phyloP scores from a whole-genome alignment of 257 asterid species.

The Scutellaria baicalensis region DNA sequence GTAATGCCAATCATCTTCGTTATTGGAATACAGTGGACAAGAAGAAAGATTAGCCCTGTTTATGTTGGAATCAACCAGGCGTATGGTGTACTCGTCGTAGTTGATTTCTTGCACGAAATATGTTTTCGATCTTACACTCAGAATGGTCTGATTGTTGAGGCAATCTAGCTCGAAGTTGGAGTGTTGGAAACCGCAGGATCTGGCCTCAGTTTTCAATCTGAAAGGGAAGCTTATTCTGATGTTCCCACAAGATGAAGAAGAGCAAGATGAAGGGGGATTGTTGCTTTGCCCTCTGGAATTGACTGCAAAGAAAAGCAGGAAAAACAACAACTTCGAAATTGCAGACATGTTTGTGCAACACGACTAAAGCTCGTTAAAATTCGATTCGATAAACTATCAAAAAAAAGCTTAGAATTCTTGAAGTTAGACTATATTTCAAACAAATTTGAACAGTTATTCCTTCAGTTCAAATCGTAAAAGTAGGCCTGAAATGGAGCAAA shows the following conservation, averaged over 20 bases:
- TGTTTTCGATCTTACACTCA: slow-evolving; percentile 10
- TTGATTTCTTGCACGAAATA: slow-evolving; percentile 31
- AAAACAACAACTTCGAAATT: slow-evolving; percentile 14
- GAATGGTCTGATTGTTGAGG: slow-evolving; percentile 27
- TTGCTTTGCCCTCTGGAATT: slow-evolving; percentile 23
- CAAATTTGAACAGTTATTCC: too few species aligned
- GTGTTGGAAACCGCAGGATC: slow-evolving; percentile 26
- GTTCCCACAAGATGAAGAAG: slow-evolving; percentile 36
- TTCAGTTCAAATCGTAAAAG: too few species aligned
- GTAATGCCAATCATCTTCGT: slow-evolving; percentile 24
- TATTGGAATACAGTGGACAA: slow-evolving; percentile 21
- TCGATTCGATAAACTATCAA: too few species aligned
- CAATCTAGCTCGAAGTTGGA: slow-evolving; percentile 30
- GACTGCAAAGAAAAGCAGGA: slow-evolving; percentile 12
- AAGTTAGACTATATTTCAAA: too few species aligned
- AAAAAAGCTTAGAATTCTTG: too few species aligned
- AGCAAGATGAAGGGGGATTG: slow-evolving; percentile 22
- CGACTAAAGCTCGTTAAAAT: too few species aligned
- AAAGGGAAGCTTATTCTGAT: slow-evolving; percentile 38
- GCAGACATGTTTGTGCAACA: too few species aligned
- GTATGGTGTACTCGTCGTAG: slow-evolving; percentile 20
- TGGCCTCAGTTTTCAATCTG: slow-evolving; percentile 16
- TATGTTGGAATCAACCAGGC: slow-evolving; percentile 36
- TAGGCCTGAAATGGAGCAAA: too few species aligned
- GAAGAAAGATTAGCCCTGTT: slow-evolving; percentile 24